Evolutionary conservation across 2,329 filamentous ascomycete species (phyloP), one percentile per base, ranked within the genome.

Genomic region (Calonectria pauciramosa): DNA sequence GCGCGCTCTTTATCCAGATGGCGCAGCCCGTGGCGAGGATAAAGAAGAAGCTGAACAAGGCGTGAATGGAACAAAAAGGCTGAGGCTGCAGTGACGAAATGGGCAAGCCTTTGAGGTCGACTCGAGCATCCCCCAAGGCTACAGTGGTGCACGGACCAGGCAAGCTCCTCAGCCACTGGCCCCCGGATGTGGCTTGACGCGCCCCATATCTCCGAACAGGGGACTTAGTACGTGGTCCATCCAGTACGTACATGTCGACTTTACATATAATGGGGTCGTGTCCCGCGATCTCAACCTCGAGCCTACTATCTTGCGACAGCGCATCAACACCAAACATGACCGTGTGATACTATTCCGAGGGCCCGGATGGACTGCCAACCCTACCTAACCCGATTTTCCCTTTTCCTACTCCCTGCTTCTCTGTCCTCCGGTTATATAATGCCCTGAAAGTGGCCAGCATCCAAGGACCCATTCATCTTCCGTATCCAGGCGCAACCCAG

Each of bases 51-150:
- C 52, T 14, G 32, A 38, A 65, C 51, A 41, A 54, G 36, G 6
- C 16, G 23, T 47, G 44, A 47, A 47, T 47, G 44, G 44, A 10
- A 23, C 4, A 49, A 8, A 30, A 68, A 13, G 49, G 34, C 38
- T 28, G 30, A 52, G 52, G 34, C 71, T 75, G 52, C 75, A 75
- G 78, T 79, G 78, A 79, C 78, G 77, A 77, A 79, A 79, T 75
- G 51, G 72, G 66, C 64, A 41, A 41, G 69, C 64, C 68, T 70
- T 60, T 69, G 34, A 54, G 26, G 38, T 41, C 28, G 26, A 52
- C 65, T 41, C 28, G 34, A 44, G 41, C 30, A 65, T 16, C 23
- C 16, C 56, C 64, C 28, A 67, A 64, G 73, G 67, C 11, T 32
- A 36, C 30, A 34, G 2, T 3, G 7, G 41, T 38, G 75, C 77